Conservation (phyloP, 176 grass and related monocot genomes). For the Zoysia japonica region DNA sequence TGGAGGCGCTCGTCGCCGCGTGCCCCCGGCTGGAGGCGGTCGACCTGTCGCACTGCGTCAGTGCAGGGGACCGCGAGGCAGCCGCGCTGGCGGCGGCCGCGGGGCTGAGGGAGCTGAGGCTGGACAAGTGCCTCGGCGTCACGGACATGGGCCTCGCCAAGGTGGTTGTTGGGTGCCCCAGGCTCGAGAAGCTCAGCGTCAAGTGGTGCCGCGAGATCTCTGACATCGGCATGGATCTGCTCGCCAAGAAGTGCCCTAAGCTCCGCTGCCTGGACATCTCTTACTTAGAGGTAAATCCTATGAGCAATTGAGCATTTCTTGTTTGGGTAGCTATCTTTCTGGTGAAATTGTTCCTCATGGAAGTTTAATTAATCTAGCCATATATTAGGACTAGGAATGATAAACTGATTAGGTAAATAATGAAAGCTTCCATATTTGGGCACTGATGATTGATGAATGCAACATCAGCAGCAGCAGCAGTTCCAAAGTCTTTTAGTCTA, state of each 20-base stretch:
- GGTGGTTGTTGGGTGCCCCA: constrained; percentile 75
- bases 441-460: no score
- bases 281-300: constrained; percentile 66
- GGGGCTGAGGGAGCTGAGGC: constrained; percentile 59
- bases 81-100: constrained; percentile 55
- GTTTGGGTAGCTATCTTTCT: background rate
- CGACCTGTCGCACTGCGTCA: constrained; percentile 83
- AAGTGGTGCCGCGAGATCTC: constrained; percentile 98
- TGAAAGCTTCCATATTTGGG: background rate
- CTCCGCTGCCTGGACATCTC: constrained; percentile 76
- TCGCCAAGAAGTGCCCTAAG: constrained; percentile 80
- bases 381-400: background rate
- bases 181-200: constrained; percentile 68
- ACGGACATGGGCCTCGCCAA: constrained; percentile 94
- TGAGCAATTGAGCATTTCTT: background rate
- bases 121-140: constrained; percentile 80
- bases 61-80: constrained; percentile 74
- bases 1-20: constrained; percentile 59
- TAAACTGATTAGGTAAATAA: background rate
- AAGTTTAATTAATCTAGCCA: background rate
- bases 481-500: background rate
- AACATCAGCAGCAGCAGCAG: background rate
- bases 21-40: constrained; percentile 77
- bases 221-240: constrained; percentile 87
- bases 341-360: background rate